Evolutionary conservation across 2,329 filamentous ascomycete genomes (phyloP), one percentile per base, ranked within the genome.

Genomic region (Colletotrichum musae): DNA sequence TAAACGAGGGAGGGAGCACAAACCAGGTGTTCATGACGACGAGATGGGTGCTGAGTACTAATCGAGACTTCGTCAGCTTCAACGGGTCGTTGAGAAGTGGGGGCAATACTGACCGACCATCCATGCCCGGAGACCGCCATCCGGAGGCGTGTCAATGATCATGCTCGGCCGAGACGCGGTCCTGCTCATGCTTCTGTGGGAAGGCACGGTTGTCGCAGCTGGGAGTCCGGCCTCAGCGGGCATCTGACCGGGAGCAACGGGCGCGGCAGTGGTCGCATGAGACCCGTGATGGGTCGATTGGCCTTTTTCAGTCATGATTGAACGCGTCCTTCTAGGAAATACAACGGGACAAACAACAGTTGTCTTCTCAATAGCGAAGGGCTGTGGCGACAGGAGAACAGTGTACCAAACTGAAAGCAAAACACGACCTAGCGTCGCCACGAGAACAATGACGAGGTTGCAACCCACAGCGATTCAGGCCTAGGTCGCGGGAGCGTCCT

Each of bases 21-120:
- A 72, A 81, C 80, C 86, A 88, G 2, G 85, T 87, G 71, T 85
- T 85, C 79, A 84, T 83, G 54, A 86, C 78, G 12, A 85, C 79
- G 1, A 88, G 73, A 71, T 87, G 85, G 0, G 75, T 78, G 57
- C 80, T 79, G 5, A 79, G 60, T 21, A 79, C 82, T 81, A 24
- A 12, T 3, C 16, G 32, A 36, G 32, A 36, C 7, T 12, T 10
- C 2, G 21, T 26, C n/a, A 24, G 13, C 47, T 12, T 50, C n/a
- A 50, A 18, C 3, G 16, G 4, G 1, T 26, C 9, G n/a, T 12
- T 7, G 2, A 13, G 6, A 24, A 18, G 7, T 3, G 47, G 13
- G 3, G 6, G 9, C 16, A 24, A 16, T 16, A 76, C 81, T 73
- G 71, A 84, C 83, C 82, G 15, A 79, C 78, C 5, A 80, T 71